Evolutionary conservation across 768 basidiomycete genomes (phyloP), one percentile per base, ranked within the genome.

Genomic region (Lactarius tabidus): DNA sequence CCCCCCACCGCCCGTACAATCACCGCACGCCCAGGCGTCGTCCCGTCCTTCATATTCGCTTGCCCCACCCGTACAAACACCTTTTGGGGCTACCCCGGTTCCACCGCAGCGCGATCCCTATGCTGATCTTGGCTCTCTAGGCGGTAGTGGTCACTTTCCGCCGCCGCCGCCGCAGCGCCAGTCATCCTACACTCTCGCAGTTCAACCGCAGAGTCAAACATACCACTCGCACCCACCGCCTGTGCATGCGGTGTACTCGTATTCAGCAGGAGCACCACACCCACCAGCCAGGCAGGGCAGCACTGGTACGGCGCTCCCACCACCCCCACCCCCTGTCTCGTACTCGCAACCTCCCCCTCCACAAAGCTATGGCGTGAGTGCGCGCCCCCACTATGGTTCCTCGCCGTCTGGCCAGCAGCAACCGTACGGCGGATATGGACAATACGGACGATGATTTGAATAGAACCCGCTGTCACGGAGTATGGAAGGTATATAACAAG

Each of bases 401-500:
- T 48, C 73, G n/a, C 60, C 72, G 48, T 70, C 68, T 5, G 68
- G 61, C 17, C 76, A 76, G 18, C 75, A 73, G 14, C 71, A 77
- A 35, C 74, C 77, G 20, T 70, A 68, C 38, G 72, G 72, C 0
- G 67, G 65, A 43, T 74, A 75, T 67, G 62, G 69, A 28, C 70
- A 73, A 52, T 74, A 79, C 66, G 74, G 71, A 58, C 71, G 71
- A n/a, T 77, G 75, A 52, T 43, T 62, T 53, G 38, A 45, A 60
- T 58, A 26, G 51, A 57, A 39, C 39, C 6, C 33, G 33, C 29
- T 48, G 33, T 38, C 36, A 38, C 36, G 43, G 35, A 28, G 10
- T 60, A 65, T 60, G 41, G 57, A 59, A 55, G 58, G 23, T 53
- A 48, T 65, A 53, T 51, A 43, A 67, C 56, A 20, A 66, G 43